Evolutionary conservation across 164 flowering plant species (phyloP).

Genomic region (Vitis riparia): DNA sequence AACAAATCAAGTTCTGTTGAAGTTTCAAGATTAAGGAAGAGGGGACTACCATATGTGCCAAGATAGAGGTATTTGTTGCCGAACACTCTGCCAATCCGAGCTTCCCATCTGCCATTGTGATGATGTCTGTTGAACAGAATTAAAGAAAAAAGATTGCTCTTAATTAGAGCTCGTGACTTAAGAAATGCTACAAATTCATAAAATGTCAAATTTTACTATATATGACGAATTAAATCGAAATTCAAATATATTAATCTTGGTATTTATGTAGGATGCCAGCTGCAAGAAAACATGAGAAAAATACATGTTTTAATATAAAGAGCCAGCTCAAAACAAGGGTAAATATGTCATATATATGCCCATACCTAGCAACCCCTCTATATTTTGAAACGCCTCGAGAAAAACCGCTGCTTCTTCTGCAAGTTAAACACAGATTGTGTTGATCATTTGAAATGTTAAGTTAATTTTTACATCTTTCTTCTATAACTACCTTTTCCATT

Average conservation of each 20-base stretch:
- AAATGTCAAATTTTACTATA: too few species aligned
- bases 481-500: too few species aligned
- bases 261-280: background rate
- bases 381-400: slow-evolving; percentile 93
- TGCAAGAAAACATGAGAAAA: too few species aligned
- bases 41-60: slow-evolving; percentile 83
- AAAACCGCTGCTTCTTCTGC: slow-evolving; percentile 89
- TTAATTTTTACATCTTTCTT: too few species aligned
- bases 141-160: too few species aligned
- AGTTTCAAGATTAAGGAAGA: background rate
- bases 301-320: too few species aligned
- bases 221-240: background rate
- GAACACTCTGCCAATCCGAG: slow-evolving; percentile 90
- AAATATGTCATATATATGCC: background rate
- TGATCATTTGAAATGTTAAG: too few species aligned
- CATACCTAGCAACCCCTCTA: slow-evolving; percentile 91
- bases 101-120: slow-evolving; percentile 99
- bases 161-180: too few species aligned
- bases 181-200: too few species aligned
- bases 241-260: background rate
- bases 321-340: background rate
- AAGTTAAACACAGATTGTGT: slow-evolving; percentile 6
- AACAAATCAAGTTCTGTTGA: background rate
- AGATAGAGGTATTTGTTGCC: slow-evolving; percentile 96
- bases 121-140: slow-evolving; percentile 61